A percentile compares a stretch with the other conserved stretches of the same genome.
Evolutionary conservation across 768 basidiomycete species (phyloP).

Genomic region (Baorangia bicolor): DNA sequence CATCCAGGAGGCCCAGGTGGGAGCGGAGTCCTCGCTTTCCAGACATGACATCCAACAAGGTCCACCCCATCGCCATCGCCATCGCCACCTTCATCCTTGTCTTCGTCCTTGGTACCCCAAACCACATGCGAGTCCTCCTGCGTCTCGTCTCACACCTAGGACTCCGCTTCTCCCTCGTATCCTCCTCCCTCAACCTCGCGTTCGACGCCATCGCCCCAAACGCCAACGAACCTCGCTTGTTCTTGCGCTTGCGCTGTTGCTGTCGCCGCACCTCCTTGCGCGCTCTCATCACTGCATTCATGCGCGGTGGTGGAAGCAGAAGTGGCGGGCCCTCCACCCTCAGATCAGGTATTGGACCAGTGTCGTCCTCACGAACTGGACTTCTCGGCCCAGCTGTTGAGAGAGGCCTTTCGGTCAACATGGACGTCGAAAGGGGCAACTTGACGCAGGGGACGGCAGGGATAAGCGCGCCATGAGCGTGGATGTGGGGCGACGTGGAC

Average conservation of each 20-base stretch:
- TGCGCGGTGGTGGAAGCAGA: conserved; percentile 8
- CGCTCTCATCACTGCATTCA: conserved; percentile 26
- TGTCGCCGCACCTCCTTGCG: conserved; percentile 14
- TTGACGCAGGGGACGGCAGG: conserved; percentile 13
- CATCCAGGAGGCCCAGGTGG: conserved; percentile 15
- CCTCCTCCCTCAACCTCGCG: conserved; percentile 41
- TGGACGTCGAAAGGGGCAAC: conserved; percentile 23
- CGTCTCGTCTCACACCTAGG: conserved; percentile 51
- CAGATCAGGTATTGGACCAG: background rate
- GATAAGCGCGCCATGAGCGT: conserved; percentile 28
- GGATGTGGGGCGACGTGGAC: conserved; percentile 80
- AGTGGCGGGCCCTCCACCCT: conserved; percentile 3
- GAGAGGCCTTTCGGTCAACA: conserved; percentile 22
- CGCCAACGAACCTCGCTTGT: conserved; percentile 15
- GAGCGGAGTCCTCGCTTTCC: background rate
- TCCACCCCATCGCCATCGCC: too few species aligned
- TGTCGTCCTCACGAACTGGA: conserved; percentile 12
- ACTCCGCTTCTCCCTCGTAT: conserved; percentile 32
- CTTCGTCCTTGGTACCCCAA: conserved; percentile 53
- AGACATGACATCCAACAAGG: background rate
- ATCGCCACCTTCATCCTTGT: conserved; percentile 29
- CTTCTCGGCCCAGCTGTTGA: background rate
- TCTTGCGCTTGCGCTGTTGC: too few species aligned
- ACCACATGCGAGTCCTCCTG: conserved; percentile 67
- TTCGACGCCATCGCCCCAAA: conserved; percentile 60